Conservation (phyloP, 176 grass and related monocot species). For the Calamus simplicifolius region DNA sequence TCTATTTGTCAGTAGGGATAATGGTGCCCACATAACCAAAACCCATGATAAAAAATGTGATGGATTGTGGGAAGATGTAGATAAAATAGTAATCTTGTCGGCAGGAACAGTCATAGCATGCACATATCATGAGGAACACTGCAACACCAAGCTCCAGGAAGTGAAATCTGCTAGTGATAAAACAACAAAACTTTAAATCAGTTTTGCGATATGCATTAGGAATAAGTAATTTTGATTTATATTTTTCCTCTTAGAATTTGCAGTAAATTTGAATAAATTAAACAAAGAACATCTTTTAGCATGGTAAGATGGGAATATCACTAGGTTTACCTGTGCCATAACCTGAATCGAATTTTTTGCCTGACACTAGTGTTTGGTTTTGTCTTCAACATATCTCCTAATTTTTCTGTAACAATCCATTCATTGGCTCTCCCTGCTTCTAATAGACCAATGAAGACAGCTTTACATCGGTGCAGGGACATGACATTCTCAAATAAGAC, state of each 20-base stretch:
- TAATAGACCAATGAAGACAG: constrained; percentile 10
- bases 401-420: constrained; percentile 15
- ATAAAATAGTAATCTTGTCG: background rate
- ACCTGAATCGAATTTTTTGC: background rate
- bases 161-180: constrained; percentile 2
- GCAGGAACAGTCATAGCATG: background rate
- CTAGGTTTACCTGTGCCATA: constrained; percentile 7
- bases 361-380: background rate
- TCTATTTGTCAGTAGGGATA: background rate
- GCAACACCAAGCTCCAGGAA: background rate
- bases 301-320: background rate
- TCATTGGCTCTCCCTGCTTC: constrained; percentile 12
- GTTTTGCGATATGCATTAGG: background rate
- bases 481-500: constrained; percentile 20
- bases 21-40: constrained; percentile 1
- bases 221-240: no score
- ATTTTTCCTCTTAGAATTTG: no score
- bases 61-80: constrained; percentile 8
- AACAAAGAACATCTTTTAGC: background rate
- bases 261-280: no score
- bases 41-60: background rate
- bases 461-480: constrained; percentile 11
- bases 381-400: constrained; percentile 1
- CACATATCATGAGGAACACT: background rate
- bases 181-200: background rate